Base-by-base conservation (phyloP, 2,329 filamentous ascomycete species). In the Huntiella omanensis region DNA sequence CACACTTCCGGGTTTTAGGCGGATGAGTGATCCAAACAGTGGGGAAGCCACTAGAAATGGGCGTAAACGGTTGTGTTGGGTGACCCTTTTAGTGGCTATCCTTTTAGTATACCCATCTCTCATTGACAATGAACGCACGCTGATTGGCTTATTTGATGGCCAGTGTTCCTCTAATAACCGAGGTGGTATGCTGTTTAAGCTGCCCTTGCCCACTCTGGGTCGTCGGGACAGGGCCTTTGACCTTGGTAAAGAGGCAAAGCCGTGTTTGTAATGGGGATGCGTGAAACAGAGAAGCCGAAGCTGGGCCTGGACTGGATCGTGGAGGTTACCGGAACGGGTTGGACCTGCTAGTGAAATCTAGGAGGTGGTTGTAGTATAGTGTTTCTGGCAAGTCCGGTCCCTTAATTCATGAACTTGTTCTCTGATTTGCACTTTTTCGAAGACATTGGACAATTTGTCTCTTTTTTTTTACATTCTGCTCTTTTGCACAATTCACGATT, bases 61-160 rank as follows among this genome's bases (percentile, higher is more conserved):
- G 19, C 36, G 33, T 34, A 43, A 45, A 41, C 36, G 47, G 37
- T 28, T 42, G 38, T 42, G 43, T 35, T 33, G 39, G 37, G 16
- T n/a, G 34, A 19, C 35, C 22, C 12, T 37, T 43, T 41, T 43
- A 34, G 39, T 49, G 43, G 34, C 28, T 17, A 34, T 28, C 34
- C 33, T 39, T 28, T 19, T 46, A 43, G 36, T 15, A 40, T 13
- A 13, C n/a, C 13, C 35, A 40, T 45, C 28, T 28, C 28, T 36
- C 41, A 50, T 50, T 50, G 48, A 50, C 47, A 50, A 50, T 50
- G 33, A 43, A 43, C 13, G 45, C 7, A 12, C 37, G 33, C 12
- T 50, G 45, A 50, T 50, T 50, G 48, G 48, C 33, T 34, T 22
- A 17, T 36, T 16, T 13, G 19, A 28, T 36, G 40, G 19, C 33